Percentiles rank a stretch among this genome's conserved stretches.
Conservation (phyloP, 78 protist species). For the Pelomyxa schiedti region DNA sequence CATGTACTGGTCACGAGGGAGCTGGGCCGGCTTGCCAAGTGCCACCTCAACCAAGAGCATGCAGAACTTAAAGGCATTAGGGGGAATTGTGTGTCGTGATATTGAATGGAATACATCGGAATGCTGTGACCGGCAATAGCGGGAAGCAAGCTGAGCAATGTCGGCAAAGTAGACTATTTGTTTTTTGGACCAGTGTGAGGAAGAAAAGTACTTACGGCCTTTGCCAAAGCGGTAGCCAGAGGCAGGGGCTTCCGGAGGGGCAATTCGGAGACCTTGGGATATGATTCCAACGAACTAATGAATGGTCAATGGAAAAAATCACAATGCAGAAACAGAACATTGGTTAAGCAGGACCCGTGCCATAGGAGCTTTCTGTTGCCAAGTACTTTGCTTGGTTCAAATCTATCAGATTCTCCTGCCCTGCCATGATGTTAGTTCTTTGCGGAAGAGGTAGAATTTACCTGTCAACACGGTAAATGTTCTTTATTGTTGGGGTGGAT, state of each 20-base stretch:
- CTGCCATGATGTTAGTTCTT: no score
- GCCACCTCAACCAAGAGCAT: slow-evolving; percentile 47
- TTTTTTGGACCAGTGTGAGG: not conserved
- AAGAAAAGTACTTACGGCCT: no score
- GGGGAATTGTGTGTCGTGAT: no score
- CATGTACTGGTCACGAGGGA: slow-evolving; percentile 38
- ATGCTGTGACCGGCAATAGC: slow-evolving; percentile 34
- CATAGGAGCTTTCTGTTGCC: slow-evolving; percentile 49
- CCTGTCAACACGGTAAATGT: slow-evolving; percentile 19
- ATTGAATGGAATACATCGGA: no score
- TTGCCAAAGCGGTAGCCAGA: slow-evolving; percentile 76
- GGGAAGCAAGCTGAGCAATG: slow-evolving; percentile 31
- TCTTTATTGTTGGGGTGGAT: slow-evolving; percentile 16
- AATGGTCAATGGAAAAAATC: not conserved
- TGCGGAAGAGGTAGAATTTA: no score
- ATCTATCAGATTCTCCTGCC: slow-evolving; percentile 37
- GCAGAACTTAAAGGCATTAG: no score
- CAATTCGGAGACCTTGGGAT: slow-evolving; percentile 70
- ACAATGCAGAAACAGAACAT: not conserved
- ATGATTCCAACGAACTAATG: slow-evolving; percentile 61
- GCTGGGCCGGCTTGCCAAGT: slow-evolving; percentile 39
- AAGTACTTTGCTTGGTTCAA: not conserved
- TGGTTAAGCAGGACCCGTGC: slow-evolving; percentile 73
- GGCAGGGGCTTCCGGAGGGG: slow-evolving; percentile 78
- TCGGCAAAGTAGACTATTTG: slow-evolving; percentile 49